Percentiles rank a stretch among this genome's conserved stretches.
phyloP scores from a whole-genome alignment of 345 rosid species.

The Xanthoceras sorbifolium region DNA sequence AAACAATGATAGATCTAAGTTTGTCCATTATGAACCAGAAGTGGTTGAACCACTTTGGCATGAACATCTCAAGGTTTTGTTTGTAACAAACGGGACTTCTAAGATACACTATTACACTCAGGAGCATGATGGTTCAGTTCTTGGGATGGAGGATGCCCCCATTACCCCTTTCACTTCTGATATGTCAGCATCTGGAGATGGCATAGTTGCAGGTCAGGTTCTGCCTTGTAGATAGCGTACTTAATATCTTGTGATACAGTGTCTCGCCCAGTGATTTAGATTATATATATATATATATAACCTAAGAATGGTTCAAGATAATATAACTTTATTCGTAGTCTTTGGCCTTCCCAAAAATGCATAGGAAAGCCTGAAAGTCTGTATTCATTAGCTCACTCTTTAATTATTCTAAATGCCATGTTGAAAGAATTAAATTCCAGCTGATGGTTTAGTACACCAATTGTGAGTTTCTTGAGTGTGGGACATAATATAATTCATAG shows the following conservation, averaged over 20 bases:
- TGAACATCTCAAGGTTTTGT: conserved; percentile 69
- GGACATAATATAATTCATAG: neutral
- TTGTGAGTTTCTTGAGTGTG: neutral
- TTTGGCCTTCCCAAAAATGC: neutral
- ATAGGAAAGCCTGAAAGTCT: neutral
- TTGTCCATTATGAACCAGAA: conserved; percentile 67
- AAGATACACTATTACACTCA: conserved; percentile 83
- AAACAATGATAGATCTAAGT: conserved; percentile 60
- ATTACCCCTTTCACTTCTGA: conserved; percentile 76
- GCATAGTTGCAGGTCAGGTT: conserved; percentile 97
- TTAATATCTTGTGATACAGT: neutral
- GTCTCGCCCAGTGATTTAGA: neutral
- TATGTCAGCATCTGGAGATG: conserved; percentile 95
- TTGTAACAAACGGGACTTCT: conserved; percentile 93
- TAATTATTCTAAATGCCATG: neutral
- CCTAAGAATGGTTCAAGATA: neutral
- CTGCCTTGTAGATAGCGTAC: conserved; percentile 3
- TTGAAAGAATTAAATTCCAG: neutral
- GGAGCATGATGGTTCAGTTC: conserved; percentile 74
- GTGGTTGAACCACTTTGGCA: conserved; percentile 80
- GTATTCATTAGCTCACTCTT: neutral
- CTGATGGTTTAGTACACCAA: neutral
- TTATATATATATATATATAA: no score
- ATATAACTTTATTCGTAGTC: neutral
- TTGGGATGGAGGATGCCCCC: conserved; percentile 82